Evolutionary conservation across 352 stramenopile genomes (phyloP).

Genomic region (Pythium sukuiense): DNA sequence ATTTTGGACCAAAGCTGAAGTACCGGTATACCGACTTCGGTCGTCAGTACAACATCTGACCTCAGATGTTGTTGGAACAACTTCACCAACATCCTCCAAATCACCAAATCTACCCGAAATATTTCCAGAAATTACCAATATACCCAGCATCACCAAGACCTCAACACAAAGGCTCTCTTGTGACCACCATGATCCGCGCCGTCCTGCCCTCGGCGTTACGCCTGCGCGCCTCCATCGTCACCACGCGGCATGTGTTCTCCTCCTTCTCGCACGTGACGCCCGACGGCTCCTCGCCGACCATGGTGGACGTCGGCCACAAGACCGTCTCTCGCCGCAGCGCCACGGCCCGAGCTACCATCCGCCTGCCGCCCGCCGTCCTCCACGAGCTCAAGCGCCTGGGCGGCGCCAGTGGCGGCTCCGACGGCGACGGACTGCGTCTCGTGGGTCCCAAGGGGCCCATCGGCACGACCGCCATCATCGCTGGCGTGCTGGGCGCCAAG

Average conservation of each 20-base stretch:
- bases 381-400: slow-evolving; percentile 50
- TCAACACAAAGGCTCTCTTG: too few species aligned
- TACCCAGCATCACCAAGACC: background rate
- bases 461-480: slow-evolving; percentile 90
- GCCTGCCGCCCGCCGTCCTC: slow-evolving; percentile 84
- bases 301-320: slow-evolving; percentile 93
- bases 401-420: background rate
- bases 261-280: slow-evolving; percentile 53
- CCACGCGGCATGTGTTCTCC: slow-evolving; percentile 1
- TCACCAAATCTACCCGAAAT: too few species aligned
- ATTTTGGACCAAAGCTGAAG: too few species aligned
- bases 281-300: slow-evolving; percentile 53
- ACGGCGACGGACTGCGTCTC: slow-evolving; percentile 33
- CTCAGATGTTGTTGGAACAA: too few species aligned
- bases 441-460: slow-evolving; percentile 90
- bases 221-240: background rate
- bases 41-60: too few species aligned
- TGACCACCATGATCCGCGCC: background rate
- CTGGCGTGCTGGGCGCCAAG: slow-evolving; percentile 93
- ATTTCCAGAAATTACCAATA: background rate
- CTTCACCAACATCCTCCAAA: too few species aligned
- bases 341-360: slow-evolving; percentile 81
- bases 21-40: too few species aligned
- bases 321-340: slow-evolving; percentile 76
- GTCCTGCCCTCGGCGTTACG: background rate